A percentile compares a stretch with the other conserved stretches of the same genome.
Conservation (phyloP, 805 yeast genomes). For the Barnettozyma pratensis region DNA sequence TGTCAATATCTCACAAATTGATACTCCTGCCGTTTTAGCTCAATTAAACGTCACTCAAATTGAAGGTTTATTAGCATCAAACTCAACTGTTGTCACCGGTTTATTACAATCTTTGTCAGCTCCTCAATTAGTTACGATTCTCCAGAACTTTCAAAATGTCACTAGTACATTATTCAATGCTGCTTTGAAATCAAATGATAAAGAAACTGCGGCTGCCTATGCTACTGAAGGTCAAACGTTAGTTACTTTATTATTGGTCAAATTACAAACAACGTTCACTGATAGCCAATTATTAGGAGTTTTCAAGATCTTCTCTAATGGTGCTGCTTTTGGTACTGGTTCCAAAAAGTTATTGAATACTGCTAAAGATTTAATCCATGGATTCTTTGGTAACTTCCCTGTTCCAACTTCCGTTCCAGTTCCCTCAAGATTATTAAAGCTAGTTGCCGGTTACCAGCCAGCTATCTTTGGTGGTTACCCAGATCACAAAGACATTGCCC, state of each 20-base stretch:
- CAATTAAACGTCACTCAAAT: slow-evolving; percentile 22
- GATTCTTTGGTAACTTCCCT: slow-evolving; percentile 15
- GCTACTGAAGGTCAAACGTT: slow-evolving; percentile 12
- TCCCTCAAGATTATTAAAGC: slow-evolving; percentile 14
- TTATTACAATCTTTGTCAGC: slow-evolving; percentile 18
- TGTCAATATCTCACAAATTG: slow-evolving; percentile 63
- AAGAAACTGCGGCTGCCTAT: slow-evolving; percentile 4
- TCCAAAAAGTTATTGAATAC: slow-evolving; percentile 16
- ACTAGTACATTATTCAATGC: slow-evolving; percentile 18
- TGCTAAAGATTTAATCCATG: slow-evolving; percentile 15
- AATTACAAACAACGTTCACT: slow-evolving; percentile 18
- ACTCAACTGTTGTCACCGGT: slow-evolving; percentile 17
- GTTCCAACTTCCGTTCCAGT: slow-evolving; percentile 3
- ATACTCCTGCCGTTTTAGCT: slow-evolving; percentile 50
- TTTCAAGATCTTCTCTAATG: slow-evolving; percentile 17
- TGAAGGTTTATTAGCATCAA: slow-evolving; percentile 19
- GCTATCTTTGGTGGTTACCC: slow-evolving; percentile 66
- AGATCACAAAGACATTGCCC: slow-evolving; percentile 44
- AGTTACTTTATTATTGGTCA: slow-evolving; percentile 13
- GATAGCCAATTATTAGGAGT: slow-evolving; percentile 21
- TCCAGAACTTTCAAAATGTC: slow-evolving; percentile 17
- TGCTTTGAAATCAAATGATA: slow-evolving; percentile 12
- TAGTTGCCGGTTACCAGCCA: slow-evolving; percentile 32
- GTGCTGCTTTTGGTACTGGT: slow-evolving; percentile 27
- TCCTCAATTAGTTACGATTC: slow-evolving; percentile 15